Evolutionary conservation across 148 eudicot species (phyloP).

Genomic region (Amaranthus hypochondriacus): DNA sequence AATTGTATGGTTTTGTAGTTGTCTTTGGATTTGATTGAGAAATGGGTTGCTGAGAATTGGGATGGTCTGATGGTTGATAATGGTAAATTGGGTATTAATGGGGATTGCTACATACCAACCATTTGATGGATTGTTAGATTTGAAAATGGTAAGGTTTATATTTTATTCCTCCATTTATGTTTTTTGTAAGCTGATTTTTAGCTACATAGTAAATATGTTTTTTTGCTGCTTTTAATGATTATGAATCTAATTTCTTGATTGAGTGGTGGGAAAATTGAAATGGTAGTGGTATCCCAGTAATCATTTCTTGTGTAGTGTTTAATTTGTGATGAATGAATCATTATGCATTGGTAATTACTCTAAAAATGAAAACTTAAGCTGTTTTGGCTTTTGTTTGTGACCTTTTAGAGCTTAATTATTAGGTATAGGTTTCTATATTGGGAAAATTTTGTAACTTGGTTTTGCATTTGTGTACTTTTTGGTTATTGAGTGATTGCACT

Average conservation of each 20-base stretch:
- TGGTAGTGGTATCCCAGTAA: not conserved
- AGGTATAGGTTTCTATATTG: not conserved
- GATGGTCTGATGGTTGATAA: constrained; percentile 30
- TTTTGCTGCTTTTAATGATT: constrained; percentile 9
- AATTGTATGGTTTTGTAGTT: constrained; percentile 35
- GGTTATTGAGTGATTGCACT: not conserved
- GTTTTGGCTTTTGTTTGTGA: not conserved
- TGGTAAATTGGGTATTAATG: constrained; percentile 49
- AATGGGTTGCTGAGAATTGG: constrained; percentile 58
- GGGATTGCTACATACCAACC: constrained; percentile 82
- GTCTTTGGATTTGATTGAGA: constrained; percentile 75
- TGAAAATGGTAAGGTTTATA: constrained; percentile 60
- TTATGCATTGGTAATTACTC: not conserved
- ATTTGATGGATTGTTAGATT: constrained; percentile 62
- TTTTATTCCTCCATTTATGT: not conserved
- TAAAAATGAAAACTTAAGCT: not conserved
- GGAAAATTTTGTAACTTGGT: not conserved
- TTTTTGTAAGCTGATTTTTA: not conserved
- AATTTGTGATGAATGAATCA: not conserved
- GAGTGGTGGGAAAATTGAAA: not conserved
- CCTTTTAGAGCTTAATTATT: not conserved
- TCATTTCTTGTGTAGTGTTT: not conserved
- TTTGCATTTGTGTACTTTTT: constrained; percentile 4
- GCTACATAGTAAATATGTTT: not conserved
- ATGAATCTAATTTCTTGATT: not conserved